These are phyloP conservation scores for Cercospora zeae-maydis DNA, from an alignment of 2,329 filamentous ascomycete species.

Conservation along the genomic window DNA sequence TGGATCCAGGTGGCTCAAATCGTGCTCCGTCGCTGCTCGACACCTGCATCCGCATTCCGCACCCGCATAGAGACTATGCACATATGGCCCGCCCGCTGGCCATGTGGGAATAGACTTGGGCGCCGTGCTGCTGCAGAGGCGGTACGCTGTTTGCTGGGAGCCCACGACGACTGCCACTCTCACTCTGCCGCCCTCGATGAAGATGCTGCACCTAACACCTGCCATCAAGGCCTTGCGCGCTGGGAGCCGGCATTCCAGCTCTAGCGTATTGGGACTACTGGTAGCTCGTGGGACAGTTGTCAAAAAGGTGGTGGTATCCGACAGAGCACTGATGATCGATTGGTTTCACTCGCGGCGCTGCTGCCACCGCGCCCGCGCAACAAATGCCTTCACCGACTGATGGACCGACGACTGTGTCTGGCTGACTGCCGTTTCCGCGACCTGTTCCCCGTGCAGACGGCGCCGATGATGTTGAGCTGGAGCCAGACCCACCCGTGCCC, in stretches of 20 bases:
- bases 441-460: not conserved
- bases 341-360: not conserved
- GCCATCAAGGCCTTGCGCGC: not conserved
- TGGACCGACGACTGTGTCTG: not conserved
- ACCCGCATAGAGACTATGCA: no score
- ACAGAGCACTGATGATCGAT: not conserved
- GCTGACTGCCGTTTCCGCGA: not conserved
- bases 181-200: constrained; percentile 7
- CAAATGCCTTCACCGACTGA: constrained; percentile 2
- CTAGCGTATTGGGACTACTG: constrained; percentile 8
- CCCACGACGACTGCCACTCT: constrained; percentile 1
- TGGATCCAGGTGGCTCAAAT: constrained; percentile 18
- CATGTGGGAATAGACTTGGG: constrained; percentile 7
- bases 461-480: not conserved
- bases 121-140: not conserved
- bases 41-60: not conserved
- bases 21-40: not conserved
- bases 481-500: not conserved
- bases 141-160: not conserved
- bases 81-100: not conserved
- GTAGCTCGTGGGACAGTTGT: not conserved
- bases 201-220: constrained; percentile 5
- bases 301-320: constrained; percentile 9
- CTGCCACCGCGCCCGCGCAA: constrained; percentile 1
- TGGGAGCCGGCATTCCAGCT: constrained; percentile 7